Evolutionary conservation across 352 stramenopile genomes (phyloP).

Genomic region (Phytopythium delawarense): DNA sequence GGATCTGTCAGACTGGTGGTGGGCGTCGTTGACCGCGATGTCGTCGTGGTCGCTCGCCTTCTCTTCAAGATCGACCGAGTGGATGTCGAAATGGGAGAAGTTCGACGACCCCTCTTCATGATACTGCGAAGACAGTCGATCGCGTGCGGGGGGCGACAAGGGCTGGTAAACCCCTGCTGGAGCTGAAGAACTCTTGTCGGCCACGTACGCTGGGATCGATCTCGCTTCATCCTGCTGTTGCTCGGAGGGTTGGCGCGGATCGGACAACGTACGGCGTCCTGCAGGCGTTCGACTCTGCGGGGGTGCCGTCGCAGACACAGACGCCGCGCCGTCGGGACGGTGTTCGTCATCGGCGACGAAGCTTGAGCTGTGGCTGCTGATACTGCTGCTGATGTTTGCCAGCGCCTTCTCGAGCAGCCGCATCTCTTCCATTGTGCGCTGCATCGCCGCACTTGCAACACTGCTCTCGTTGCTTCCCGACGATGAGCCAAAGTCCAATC

Average conservation of each 20-base stretch:
- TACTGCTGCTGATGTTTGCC: constrained; percentile 61
- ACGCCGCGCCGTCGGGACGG: not conserved
- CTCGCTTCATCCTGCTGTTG: not conserved
- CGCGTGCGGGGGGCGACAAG: not conserved
- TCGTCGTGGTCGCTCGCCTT: not conserved
- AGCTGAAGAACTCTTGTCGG: not conserved
- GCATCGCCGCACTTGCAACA: constrained; percentile 35
- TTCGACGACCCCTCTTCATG: constrained; percentile 1
- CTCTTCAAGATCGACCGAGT: constrained; percentile 1
- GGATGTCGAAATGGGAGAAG: constrained; percentile 6
- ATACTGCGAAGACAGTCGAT: constrained; percentile 3
- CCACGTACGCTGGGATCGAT: not conserved
- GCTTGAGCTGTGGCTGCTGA: constrained; percentile 24
- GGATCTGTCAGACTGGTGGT: constrained; percentile 18
- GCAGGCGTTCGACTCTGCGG: not conserved
- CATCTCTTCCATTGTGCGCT: constrained; percentile 59
- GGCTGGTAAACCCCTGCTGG: not conserved
- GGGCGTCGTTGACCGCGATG: constrained; percentile 11
- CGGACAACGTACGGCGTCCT: not conserved
- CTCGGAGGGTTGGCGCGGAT: not conserved
- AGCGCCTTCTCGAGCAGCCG: constrained; percentile 62
- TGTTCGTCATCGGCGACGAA: not conserved
- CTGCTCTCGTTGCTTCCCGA: constrained; percentile 31
- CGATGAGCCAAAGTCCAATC: constrained; percentile 13
- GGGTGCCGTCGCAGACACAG: not conserved